These are phyloP conservation scores for Powellomyces hirtus DNA, from an alignment of 192 early-diverging fungal species.

Conservation along the genomic window DNA sequence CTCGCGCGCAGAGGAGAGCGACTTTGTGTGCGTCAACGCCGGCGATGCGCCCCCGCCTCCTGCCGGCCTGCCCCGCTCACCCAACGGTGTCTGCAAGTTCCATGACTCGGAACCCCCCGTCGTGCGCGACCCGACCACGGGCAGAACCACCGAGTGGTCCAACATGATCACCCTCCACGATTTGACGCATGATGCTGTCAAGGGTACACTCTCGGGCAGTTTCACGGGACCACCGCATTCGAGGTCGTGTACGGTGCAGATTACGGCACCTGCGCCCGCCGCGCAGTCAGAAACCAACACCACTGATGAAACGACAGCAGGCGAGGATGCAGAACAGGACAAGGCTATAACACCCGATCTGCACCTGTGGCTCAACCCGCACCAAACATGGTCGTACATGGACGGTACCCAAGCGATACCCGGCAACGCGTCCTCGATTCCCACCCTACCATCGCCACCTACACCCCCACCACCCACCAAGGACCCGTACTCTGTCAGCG, in stretches of 20 bases:
- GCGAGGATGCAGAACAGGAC: too few relatives aligned
- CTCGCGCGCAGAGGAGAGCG: not conserved
- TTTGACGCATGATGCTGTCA: not conserved
- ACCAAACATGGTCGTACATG: too few relatives aligned
- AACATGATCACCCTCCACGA: not conserved
- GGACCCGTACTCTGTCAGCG: not conserved
- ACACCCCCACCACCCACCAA: not conserved
- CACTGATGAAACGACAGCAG: too few relatives aligned
- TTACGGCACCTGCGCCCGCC: too few relatives aligned
- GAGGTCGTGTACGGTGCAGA: not conserved
- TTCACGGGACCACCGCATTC: not conserved
- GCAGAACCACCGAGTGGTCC: too few relatives aligned
- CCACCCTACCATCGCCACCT: not conserved
- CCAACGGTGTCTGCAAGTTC: not conserved
- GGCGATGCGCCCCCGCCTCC: too few relatives aligned
- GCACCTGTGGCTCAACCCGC: too few relatives aligned
- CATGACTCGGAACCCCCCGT: not conserved
- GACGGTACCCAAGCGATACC: too few relatives aligned
- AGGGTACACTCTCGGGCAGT: not conserved
- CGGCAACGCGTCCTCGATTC: too few relatives aligned
- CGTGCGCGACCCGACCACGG: too few relatives aligned
- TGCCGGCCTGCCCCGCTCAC: not conserved
- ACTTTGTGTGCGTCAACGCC: not conserved
- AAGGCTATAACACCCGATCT: too few relatives aligned
- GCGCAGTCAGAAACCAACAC: too few relatives aligned